Conservation (phyloP, 2,329 filamentous ascomycete genomes). For the Aaosphaeria pasadenensis region DNA sequence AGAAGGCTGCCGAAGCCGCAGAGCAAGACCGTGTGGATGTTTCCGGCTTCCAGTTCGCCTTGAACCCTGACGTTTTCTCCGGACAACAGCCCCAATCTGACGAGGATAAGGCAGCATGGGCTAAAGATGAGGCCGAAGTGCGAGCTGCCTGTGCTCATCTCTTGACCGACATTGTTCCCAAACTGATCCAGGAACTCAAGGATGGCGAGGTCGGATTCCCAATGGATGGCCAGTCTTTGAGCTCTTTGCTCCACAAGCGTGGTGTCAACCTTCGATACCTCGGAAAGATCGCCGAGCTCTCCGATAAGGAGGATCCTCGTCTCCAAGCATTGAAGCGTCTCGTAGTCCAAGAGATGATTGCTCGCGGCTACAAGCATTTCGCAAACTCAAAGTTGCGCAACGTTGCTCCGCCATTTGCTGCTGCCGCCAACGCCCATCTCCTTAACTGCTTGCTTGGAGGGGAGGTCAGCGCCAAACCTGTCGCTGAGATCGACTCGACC, state of each 20-base stretch:
- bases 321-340: constrained; percentile 75
- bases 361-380: constrained; percentile 94
- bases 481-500: constrained; percentile 71
- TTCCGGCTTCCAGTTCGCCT: constrained; percentile 78
- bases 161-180: constrained; percentile 74
- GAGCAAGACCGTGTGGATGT: constrained; percentile 75
- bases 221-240: constrained; percentile 94
- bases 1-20: constrained; percentile 8
- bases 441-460: constrained; percentile 89
- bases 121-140: constrained; percentile 83
- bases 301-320: constrained; percentile 58
- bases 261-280: constrained; percentile 97
- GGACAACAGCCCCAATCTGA: constrained; percentile 87
- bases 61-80: constrained; percentile 95
- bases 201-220: constrained; percentile 95
- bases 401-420: constrained; percentile 75
- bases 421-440: constrained; percentile 77
- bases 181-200: constrained; percentile 79
- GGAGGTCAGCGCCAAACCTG: constrained; percentile 72
- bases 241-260: constrained; percentile 86
- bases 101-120: constrained; percentile 81
- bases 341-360: constrained; percentile 85
- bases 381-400: constrained; percentile 75
- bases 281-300: constrained; percentile 74
- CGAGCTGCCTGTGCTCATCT: constrained; percentile 79